phyloP scores from a whole-genome alignment of 768 basidiomycete species.

The Tulasnella sp. region DNA sequence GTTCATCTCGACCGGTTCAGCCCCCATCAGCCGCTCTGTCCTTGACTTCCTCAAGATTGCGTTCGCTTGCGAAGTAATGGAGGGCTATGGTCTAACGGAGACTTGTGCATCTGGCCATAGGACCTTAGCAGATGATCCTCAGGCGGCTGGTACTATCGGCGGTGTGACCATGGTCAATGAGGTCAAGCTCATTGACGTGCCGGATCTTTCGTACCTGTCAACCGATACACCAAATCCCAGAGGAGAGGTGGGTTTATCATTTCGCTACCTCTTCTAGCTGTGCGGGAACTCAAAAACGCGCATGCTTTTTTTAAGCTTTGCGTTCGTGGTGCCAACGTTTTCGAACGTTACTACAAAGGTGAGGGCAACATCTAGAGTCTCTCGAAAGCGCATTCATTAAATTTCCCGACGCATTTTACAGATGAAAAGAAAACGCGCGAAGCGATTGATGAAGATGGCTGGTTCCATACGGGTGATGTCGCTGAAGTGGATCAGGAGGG shows the following conservation, averaged over 20 bases:
- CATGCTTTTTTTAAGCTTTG: slow-evolving; percentile 40
- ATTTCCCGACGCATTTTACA: slow-evolving; percentile 24
- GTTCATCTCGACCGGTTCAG: slow-evolving; percentile 68
- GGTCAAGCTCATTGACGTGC: slow-evolving; percentile 84
- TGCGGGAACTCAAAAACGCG: no score
- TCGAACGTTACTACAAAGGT: slow-evolving; percentile 72
- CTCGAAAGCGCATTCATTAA: slow-evolving; percentile 1
- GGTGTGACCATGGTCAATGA: slow-evolving; percentile 36
- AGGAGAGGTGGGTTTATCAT: slow-evolving; percentile 42
- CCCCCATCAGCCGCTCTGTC: slow-evolving; percentile 76
- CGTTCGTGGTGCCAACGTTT: slow-evolving; percentile 53
- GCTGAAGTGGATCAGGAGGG: slow-evolving; percentile 70
- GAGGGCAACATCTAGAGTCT: neutral
- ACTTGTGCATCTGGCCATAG: slow-evolving; percentile 54
- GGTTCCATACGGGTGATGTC: slow-evolving; percentile 87
- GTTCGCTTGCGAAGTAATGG: slow-evolving; percentile 58
- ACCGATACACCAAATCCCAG: slow-evolving; percentile 85
- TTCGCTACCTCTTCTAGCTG: neutral
- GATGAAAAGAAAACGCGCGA: slow-evolving; percentile 76
- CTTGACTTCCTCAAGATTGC: slow-evolving; percentile 86
- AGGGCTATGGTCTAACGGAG: slow-evolving; percentile 91
- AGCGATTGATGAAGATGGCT: slow-evolving; percentile 77
- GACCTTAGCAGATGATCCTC: slow-evolving; percentile 24
- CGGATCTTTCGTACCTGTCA: slow-evolving; percentile 75
- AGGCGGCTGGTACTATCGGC: neutral